A percentile compares a stretch with the other conserved stretches of the same genome.
Conservation (phyloP, 768 basidiomycete genomes). For the Hemileccinum impolitum region DNA sequence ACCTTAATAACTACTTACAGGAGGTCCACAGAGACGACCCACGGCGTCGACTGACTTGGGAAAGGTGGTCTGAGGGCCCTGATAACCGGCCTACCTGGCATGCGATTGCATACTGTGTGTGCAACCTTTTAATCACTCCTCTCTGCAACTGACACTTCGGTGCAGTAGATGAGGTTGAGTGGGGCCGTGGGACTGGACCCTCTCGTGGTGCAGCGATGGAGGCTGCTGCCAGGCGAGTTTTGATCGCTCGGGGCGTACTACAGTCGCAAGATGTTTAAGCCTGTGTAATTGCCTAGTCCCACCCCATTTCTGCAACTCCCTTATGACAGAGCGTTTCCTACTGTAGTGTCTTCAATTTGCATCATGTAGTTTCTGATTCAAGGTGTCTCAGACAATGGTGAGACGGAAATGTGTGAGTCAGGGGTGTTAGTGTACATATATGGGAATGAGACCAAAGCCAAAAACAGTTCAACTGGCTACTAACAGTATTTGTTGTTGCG, state of each 20-base stretch:
- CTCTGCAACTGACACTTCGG: background rate
- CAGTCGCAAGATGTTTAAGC: background rate
- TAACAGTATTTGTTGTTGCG: background rate
- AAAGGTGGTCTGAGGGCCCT: slow-evolving; percentile 12
- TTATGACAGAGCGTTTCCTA: background rate
- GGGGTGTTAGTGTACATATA: slow-evolving; percentile 15
- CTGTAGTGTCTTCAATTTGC: background rate
- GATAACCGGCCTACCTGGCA: slow-evolving; percentile 23
- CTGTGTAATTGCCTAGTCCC: background rate
- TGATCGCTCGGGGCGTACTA: slow-evolving; percentile 10
- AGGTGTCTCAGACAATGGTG: background rate
- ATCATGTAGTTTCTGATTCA: background rate
- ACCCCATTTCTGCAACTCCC: background rate
- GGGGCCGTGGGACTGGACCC: slow-evolving; percentile 19
- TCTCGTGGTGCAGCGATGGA: slow-evolving; percentile 22
- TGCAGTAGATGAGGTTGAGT: slow-evolving; percentile 20
- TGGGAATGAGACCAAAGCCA: slow-evolving; percentile 4
- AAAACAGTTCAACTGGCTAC: too few relatives aligned
- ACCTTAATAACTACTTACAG: slow-evolving; percentile 23
- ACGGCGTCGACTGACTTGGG: slow-evolving; percentile 16
- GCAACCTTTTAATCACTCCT: background rate
- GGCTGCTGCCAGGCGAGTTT: slow-evolving; percentile 16
- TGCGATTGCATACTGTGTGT: slow-evolving; percentile 22
- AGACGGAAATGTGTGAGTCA: background rate
- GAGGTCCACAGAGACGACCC: slow-evolving; percentile 12